Base-by-base conservation (phyloP, 768 basidiomycete species). In the Leccinum subgranulosum region DNA sequence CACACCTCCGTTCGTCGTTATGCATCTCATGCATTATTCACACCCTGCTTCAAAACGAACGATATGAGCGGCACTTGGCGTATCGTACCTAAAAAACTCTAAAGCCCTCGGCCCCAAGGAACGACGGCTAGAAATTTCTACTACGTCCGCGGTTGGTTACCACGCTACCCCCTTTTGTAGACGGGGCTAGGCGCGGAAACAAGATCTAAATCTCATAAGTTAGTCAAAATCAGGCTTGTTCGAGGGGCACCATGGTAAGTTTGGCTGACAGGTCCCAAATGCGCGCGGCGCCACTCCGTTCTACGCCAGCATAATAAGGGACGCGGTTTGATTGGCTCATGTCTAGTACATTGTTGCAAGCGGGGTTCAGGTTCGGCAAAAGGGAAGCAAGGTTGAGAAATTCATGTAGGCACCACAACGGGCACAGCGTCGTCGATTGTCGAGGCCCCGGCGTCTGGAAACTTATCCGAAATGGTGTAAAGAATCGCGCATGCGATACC, bases 61-160 rank as follows among this genome's bases (percentile, higher is more conserved):
- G 11, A 34, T 34, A 49, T 54, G 17, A 36, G 47, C 45, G 33
- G 41, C 31, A n/a, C 39, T n/a, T 43, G 41, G 17, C 11, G 9
- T 47, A 57, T 60, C 58, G 49, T 59, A 58, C 64, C 58, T 27
- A 23, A 15, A 50, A 27, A 17, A 47, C 21, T 45, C 33, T 0
- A 49, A 63, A 60, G 14, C 60, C 69, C 68, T 69, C 69, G 68
- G 68, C 58, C 62, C 69, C 69, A 71, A 27, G 69, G 69, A 61
- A 51, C 34, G 33, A 50, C 33, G 17, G 14, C 15, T 39, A 34
- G 48, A 56, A 46, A 56, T 45, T 27, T 51, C n/a, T 46, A 57
- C 56, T 53, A 59, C 23, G 14, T 46, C 69, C 60, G 64, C 52
- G 57, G 61, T 60, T 43, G 56, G 50, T 62, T 60, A 36, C 69